phyloP scores from a whole-genome alignment of 148 eudicot species.

The Arbutus unedo region DNA sequence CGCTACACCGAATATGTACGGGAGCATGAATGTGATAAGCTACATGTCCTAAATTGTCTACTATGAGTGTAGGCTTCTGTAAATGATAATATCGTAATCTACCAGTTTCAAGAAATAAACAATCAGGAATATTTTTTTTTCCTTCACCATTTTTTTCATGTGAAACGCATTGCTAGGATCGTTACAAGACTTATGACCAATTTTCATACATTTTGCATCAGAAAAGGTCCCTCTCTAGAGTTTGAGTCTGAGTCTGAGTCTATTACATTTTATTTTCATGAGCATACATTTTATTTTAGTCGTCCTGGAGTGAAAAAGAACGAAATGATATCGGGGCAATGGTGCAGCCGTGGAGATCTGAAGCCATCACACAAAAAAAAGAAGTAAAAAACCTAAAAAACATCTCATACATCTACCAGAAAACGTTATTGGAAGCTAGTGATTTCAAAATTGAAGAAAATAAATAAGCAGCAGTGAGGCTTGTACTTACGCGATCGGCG shows the following conservation, averaged over 20 bases:
- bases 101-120: not conserved
- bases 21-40: not conserved
- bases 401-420: no score
- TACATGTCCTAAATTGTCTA: not conserved
- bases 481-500: slow-evolving; percentile 42
- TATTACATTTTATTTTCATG: not conserved
- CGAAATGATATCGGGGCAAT: not conserved
- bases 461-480: not conserved
- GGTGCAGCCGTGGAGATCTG: not conserved
- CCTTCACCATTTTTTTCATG: not conserved
- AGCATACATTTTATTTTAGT: not conserved
- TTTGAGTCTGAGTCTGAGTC: not conserved
- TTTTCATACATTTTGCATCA: not conserved
- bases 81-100: not conserved
- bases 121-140: not conserved
- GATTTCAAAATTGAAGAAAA: not conserved
- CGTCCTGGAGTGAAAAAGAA: not conserved
- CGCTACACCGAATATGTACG: not conserved
- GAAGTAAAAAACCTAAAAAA: no score
- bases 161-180: not conserved
- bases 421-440: no score
- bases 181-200: not conserved
- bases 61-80: not conserved
- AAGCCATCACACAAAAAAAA: no score
- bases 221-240: not conserved